Base-by-base conservation (phyloP, 768 basidiomycete species). In the Mycena filopes region DNA sequence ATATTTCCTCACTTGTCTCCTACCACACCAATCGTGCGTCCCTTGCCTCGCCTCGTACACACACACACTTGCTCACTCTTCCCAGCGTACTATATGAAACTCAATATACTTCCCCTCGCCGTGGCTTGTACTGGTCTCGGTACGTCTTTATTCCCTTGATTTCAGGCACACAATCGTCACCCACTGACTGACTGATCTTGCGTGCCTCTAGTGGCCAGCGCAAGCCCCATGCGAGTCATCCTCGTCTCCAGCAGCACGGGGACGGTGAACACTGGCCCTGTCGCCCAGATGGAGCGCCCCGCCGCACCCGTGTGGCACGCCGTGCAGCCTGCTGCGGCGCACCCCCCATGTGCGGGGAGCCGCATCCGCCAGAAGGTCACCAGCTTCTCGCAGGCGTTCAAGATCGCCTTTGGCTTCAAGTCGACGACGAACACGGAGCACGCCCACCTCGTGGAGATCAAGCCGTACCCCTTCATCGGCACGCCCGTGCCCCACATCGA, bases 361-460 rank as follows among this genome's bases (percentile, higher is more conserved):
- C 78, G 78, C 41, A 67, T 86, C 73, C 80, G 77, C 65, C 74
- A 82, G 71, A 89, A 89, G 71, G 82, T 83, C 28, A 69, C 86
- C 58, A 77, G 81, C 63, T 63, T 89, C 42, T 83, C 86, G 54
- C 87, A 89, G 67, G 69, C 80, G 28, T 82, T 92, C 80, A 80
- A 86, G 46, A 76, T 85, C 62, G 82, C 82, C 2, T 75, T 92
- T 40, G 89, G 89, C 21, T 71, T 89, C 66, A 81, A 86, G 76
- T 78, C 63, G 84, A 86, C 72, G 80, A 84, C 41, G 53, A 67
- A 10, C 29, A 55, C 55, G 29, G 5, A 20, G 4, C 26, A 29
- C 45, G 9, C 41, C 18, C 28, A 10, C 33, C 16, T 23, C n/a
- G 12, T 11, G 25, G 49, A 60, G 25, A 45, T 53, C 33, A 68